Conservation (phyloP, 495 filamentous ascomycete genomes). For the Paragyromitra xinjiangensis region DNA sequence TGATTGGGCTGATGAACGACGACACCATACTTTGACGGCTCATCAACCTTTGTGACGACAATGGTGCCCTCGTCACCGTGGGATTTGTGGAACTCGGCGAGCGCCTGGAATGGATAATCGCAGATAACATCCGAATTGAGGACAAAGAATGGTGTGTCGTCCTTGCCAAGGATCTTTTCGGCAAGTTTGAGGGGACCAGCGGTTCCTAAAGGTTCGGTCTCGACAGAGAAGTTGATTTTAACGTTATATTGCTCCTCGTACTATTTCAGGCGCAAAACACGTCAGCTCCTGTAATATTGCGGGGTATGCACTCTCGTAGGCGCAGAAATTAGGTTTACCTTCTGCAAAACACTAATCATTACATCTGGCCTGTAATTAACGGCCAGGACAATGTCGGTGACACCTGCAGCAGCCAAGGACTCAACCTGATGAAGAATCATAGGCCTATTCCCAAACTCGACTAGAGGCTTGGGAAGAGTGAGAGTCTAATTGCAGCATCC, state of each 20-base stretch:
- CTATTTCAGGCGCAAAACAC: slow-evolving; percentile 61
- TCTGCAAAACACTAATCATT: slow-evolving; percentile 81
- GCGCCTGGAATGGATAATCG: slow-evolving; percentile 93
- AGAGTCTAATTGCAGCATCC: slow-evolving; percentile 71
- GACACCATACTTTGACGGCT: slow-evolving; percentile 99
- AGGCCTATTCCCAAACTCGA: slow-evolving; percentile 97
- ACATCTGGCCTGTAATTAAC: slow-evolving; percentile 99
- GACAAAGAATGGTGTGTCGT: slow-evolving; percentile 96
- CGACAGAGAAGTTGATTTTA: slow-evolving; percentile 95
- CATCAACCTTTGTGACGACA: slow-evolving; percentile 98
- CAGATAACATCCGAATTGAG: slow-evolving; percentile 98
- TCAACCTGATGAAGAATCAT: slow-evolving; percentile 99
- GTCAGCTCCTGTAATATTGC: slow-evolving; percentile 12
- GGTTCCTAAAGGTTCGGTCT: slow-evolving; percentile 93
- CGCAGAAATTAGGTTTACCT: slow-evolving; percentile 59
- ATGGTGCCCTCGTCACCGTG: slow-evolving; percentile 98
- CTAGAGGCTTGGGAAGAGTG: slow-evolving; percentile 94
- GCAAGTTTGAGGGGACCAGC: slow-evolving; percentile 96
- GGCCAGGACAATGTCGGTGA: slow-evolving; percentile 96
- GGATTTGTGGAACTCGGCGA: slow-evolving; percentile 86
- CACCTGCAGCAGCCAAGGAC: slow-evolving; percentile 90
- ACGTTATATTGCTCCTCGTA: slow-evolving; percentile 92
- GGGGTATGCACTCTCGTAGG: slow-evolving; percentile 12
- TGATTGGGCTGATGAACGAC: slow-evolving; percentile 97
- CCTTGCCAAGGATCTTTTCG: slow-evolving; percentile 90